Conservation (phyloP, 495 filamentous ascomycete genomes). For the Neurospora tetraspora region DNA sequence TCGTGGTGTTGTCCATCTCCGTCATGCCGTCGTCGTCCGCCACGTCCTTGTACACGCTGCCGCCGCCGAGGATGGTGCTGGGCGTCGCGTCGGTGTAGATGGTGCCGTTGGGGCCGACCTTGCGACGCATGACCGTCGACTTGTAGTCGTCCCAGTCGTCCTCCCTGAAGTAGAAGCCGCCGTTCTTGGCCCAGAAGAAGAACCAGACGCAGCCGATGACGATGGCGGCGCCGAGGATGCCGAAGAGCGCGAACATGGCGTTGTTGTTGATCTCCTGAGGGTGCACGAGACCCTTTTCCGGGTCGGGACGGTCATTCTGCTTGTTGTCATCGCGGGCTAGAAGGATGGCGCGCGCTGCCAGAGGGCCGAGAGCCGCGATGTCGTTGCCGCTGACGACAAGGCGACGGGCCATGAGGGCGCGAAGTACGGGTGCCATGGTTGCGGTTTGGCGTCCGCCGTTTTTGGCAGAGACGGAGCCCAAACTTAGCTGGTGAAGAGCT, state of each 20-base stretch:
- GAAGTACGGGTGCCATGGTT: slow-evolving; percentile 23
- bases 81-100: slow-evolving; percentile 71
- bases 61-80: slow-evolving; percentile 71
- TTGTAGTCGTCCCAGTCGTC: slow-evolving; percentile 98
- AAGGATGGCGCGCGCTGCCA: slow-evolving; percentile 30
- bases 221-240: slow-evolving; percentile 67
- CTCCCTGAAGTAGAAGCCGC: slow-evolving; percentile 76
- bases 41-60: slow-evolving; percentile 53
- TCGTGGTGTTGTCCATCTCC: slow-evolving; percentile 28
- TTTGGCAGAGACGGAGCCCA: background rate
- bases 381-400: slow-evolving; percentile 8
- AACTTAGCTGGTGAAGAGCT: slow-evolving; percentile 14
- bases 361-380: slow-evolving; percentile 24
- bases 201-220: slow-evolving; percentile 81
- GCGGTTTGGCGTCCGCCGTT: background rate
- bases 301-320: slow-evolving; percentile 12
- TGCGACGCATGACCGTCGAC: slow-evolving; percentile 84
- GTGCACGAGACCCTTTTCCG: slow-evolving; percentile 43
- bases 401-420: slow-evolving; percentile 3
- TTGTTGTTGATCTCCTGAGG: slow-evolving; percentile 74
- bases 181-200: slow-evolving; percentile 97
- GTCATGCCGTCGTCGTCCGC: slow-evolving; percentile 48
- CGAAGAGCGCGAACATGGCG: slow-evolving; percentile 75
- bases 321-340: slow-evolving; percentile 22
- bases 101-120: slow-evolving; percentile 69